phyloP scores from a whole-genome alignment of 2,329 filamentous ascomycete genomes.

The Colletotrichum sp. region DNA sequence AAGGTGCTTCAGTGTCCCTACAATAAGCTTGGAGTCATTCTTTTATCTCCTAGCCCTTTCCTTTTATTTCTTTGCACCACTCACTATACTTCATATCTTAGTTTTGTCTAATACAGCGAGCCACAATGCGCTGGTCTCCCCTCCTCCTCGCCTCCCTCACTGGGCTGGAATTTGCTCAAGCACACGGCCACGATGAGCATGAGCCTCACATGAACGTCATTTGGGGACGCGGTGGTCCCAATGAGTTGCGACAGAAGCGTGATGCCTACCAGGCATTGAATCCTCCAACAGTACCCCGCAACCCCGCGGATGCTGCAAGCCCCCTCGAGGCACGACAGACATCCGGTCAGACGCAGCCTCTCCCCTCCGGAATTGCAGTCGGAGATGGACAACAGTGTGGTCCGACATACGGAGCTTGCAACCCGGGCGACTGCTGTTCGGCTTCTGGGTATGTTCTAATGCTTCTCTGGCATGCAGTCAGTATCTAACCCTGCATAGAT shows the following conservation, averaged over 20 bases:
- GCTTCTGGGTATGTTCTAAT: slow-evolving; percentile 29
- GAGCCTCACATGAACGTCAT: slow-evolving; percentile 21
- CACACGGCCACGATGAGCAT: slow-evolving; percentile 26
- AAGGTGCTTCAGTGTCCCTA: neutral
- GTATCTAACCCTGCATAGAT: neutral
- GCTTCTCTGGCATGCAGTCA: neutral
- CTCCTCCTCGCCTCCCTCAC: slow-evolving; percentile 28
- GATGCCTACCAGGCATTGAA: slow-evolving; percentile 27
- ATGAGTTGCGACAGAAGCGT: slow-evolving; percentile 1
- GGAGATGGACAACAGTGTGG: slow-evolving; percentile 30
- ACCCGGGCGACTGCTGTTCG: slow-evolving; percentile 37
- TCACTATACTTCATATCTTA: neutral
- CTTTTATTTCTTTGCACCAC: neutral
- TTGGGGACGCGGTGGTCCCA: neutral
- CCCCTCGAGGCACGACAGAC: slow-evolving; percentile 22
- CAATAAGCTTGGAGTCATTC: neutral
- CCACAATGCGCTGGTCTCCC: slow-evolving; percentile 29
- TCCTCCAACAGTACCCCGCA: slow-evolving; percentile 26
- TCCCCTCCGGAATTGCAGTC: neutral
- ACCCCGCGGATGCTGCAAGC: neutral
- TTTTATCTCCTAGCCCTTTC: neutral
- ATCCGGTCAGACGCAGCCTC: neutral
- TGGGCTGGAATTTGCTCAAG: slow-evolving; percentile 29
- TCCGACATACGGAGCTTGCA: slow-evolving; percentile 30
- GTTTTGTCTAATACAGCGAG: neutral